Percentiles rank a stretch among this genome's conserved stretches.
phyloP scores from a whole-genome alignment of 192 early-diverging fungal species.

The Coemansia sp. region DNA sequence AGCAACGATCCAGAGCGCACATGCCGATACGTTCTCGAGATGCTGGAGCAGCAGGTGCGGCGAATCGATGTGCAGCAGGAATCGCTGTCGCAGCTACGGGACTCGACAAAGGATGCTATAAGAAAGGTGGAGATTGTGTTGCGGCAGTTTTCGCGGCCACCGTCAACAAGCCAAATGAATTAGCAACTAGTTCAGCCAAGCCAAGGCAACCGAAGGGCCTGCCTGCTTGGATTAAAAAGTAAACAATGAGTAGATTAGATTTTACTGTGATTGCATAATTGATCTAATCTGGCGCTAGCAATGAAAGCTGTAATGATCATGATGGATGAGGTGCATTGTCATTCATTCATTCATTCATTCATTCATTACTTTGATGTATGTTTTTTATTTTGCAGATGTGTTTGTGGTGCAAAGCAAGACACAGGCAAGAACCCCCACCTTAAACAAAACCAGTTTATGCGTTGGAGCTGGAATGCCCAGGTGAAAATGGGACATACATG shows the following conservation, averaged over 20 bases:
- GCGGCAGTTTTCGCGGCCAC: constrained; percentile 20
- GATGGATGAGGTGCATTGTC: too few species aligned
- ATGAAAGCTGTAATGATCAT: too few species aligned
- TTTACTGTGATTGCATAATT: not conserved
- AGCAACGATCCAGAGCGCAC: constrained; percentile 27
- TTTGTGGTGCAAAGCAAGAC: too few species aligned
- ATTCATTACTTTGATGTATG: too few species aligned
- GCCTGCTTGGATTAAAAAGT: not conserved
- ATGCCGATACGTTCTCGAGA: constrained; percentile 37
- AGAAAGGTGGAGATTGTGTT: constrained; percentile 36
- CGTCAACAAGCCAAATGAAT: not conserved
- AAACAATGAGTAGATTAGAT: not conserved
- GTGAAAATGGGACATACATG: too few species aligned
- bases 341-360: too few species aligned
- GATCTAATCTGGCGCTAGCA: not conserved
- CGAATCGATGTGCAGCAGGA: constrained; percentile 49
- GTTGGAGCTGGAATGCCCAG: too few species aligned
- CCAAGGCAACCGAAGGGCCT: too few species aligned
- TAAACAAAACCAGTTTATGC: too few species aligned
- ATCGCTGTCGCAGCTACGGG: constrained; percentile 19
- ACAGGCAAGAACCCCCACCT: too few species aligned
- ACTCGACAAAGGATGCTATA: constrained; percentile 37
- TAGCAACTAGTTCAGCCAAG: not conserved
- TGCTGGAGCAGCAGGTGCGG: constrained; percentile 32
- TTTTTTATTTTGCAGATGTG: too few species aligned